These are phyloP conservation scores for Angomonas desouzai DNA, from an alignment of 208 protist genomes.

Conservation along the genomic window DNA sequence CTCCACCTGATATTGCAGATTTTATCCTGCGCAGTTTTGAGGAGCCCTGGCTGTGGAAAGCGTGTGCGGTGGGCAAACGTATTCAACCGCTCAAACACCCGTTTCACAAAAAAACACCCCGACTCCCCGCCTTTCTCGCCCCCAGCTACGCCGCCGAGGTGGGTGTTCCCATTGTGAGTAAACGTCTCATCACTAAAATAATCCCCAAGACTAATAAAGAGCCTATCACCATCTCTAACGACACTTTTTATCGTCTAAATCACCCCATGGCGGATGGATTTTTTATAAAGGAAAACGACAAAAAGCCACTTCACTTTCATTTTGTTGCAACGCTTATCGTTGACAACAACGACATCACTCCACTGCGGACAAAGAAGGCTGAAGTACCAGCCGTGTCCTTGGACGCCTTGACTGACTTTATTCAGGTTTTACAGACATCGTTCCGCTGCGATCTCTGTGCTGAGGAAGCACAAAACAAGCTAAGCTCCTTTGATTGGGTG, in stretches of 20 bases:
- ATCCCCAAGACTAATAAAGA: not conserved
- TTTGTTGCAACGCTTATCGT: not conserved
- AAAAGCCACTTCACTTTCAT: slow-evolving; percentile 6
- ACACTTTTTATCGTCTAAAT: not conserved
- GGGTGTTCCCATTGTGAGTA: not conserved
- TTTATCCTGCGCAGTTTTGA: slow-evolving; percentile 2
- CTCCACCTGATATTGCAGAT: not conserved
- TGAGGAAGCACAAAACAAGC: not conserved
- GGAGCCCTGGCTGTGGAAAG: slow-evolving; percentile 14
- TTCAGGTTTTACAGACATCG: not conserved
- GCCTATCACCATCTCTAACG: not conserved
- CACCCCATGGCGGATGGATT: not conserved
- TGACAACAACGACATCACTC: not conserved
- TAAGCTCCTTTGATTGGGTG: slow-evolving; percentile 1
- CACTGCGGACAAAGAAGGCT: not conserved
- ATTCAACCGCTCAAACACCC: not conserved
- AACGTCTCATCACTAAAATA: not conserved
- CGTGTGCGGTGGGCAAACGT: slow-evolving; percentile 1
- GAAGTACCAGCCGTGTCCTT: not conserved
- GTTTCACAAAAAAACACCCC: slow-evolving; percentile 5
- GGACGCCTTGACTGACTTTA: not conserved
- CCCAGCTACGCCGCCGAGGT: not conserved
- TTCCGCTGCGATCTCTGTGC: not conserved
- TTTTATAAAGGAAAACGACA: slow-evolving; percentile 1
- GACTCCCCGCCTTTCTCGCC: not conserved